Conservation (phyloP, 768 basidiomycete species). For the Chalciporus piperatus region DNA sequence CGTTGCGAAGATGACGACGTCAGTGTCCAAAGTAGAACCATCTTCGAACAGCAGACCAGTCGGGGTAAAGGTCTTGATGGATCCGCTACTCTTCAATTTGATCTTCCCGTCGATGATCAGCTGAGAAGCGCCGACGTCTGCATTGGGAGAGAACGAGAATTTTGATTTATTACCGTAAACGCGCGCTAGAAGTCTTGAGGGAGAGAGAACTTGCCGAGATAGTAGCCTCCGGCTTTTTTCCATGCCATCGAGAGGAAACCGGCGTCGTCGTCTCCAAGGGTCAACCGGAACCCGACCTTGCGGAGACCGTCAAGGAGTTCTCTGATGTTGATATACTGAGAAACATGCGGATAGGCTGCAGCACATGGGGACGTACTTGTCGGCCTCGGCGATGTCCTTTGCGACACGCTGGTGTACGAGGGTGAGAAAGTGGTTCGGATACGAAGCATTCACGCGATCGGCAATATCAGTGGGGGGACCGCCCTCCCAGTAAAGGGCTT, state of each 20-base stretch:
- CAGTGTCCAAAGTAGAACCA: slow-evolving; percentile 41
- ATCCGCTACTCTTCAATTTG: slow-evolving; percentile 35
- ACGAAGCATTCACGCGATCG: slow-evolving; percentile 50
- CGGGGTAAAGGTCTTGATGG: slow-evolving; percentile 33
- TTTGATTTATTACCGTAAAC: background rate
- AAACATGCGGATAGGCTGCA: background rate
- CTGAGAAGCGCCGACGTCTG: slow-evolving; percentile 40
- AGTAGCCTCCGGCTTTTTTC: slow-evolving; percentile 59
- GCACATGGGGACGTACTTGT: slow-evolving; percentile 40
- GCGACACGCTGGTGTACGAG: slow-evolving; percentile 36
- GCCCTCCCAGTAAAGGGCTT: slow-evolving; percentile 43
- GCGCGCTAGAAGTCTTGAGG: background rate
- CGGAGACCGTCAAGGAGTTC: slow-evolving; percentile 54
- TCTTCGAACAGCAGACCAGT: background rate
- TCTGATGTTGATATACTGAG: slow-evolving; percentile 23
- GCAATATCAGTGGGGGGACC: slow-evolving; percentile 49
- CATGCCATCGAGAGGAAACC: slow-evolving; percentile 51
- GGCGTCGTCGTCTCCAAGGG: slow-evolving; percentile 47
- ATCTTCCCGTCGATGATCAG: slow-evolving; percentile 36
- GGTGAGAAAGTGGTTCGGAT: slow-evolving; percentile 35
- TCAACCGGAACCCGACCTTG: slow-evolving; percentile 55
- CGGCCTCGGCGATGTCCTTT: slow-evolving; percentile 48
- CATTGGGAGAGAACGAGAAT: background rate
- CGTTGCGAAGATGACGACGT: slow-evolving; percentile 30
- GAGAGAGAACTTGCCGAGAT: slow-evolving; percentile 51